Evolutionary conservation across 345 rosid species (phyloP), one percentile per base, ranked within the genome.

Genomic region (Gossypium bickii): DNA sequence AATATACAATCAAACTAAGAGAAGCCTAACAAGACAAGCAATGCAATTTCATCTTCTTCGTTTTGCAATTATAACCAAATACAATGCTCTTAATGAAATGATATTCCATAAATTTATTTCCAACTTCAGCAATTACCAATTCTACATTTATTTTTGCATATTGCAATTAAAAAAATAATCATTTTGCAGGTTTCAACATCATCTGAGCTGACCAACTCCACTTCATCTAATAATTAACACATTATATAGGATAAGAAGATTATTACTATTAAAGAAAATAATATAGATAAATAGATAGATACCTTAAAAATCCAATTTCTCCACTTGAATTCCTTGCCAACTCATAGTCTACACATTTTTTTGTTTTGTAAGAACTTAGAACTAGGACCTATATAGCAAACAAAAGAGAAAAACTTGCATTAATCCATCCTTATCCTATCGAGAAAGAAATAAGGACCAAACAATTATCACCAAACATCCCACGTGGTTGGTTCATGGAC

Each of bases 401-500:
- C 3, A 13, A 8, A 58, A 49, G 3, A 4, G 7, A 4, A 58
- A 24, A 58, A 58, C 18, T 5, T 25, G 2, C 59, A 47, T 7
- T 27, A 18, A 56, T 20, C 68, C 24, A 76, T 49, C 70, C 79
- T 70, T 60, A 60, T 76, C 78, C 74, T 20, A 47, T 9, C 53
- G 8, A 58, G 7, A 4, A 45, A 45, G 4, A 67, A 47, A 18
- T 47, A 58, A 58, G 2, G 17, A 55, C 57, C 3, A 44, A 47
- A 20, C 12, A 18, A 4, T 16, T 7, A 17, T 29, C 45, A 24
- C 15, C 8, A 8, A 68, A 68, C 59, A 51, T 25, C 45, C 72
- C 45, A 69, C 60, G 60, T 27, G 38, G 56, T 27, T 24, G 29
- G 34, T 22, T 22, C 62, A 22, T 58, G 62, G 29, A 58, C 62